These are phyloP conservation scores for Pseudogymnoascus destructans DNA, from an alignment of 2,329 filamentous ascomycete genomes.

Conservation along the genomic window DNA sequence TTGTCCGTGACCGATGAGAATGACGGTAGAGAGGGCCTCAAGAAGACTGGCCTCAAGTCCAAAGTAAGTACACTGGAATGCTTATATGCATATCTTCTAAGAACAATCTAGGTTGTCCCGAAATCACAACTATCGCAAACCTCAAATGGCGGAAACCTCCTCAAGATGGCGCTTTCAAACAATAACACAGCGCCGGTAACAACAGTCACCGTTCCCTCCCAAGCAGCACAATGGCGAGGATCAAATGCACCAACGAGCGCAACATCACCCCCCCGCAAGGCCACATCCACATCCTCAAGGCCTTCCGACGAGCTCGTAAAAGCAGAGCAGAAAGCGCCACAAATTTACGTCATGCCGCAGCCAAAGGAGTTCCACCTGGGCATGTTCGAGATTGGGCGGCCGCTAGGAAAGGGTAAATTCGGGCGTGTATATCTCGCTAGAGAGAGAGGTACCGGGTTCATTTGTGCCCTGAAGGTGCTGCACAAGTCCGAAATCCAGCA, in stretches of 20 bases:
- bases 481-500: slow-evolving; percentile 59
- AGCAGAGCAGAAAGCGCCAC: slow-evolving; percentile 37
- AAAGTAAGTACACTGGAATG: slow-evolving; percentile 47
- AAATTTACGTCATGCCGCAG: slow-evolving; percentile 44
- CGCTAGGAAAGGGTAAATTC: slow-evolving; percentile 62
- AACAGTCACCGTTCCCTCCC: slow-evolving; percentile 54
- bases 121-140: slow-evolving; percentile 35
- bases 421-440: slow-evolving; percentile 61
- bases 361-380: slow-evolving; percentile 58
- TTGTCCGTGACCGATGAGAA: slow-evolving; percentile 86
- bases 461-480: slow-evolving; percentile 61
- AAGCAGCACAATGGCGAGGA: slow-evolving; percentile 42
- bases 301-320: slow-evolving; percentile 37
- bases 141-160: slow-evolving; percentile 61
- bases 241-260: slow-evolving; percentile 32
- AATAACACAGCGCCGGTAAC: slow-evolving; percentile 54
- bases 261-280: slow-evolving; percentile 40
- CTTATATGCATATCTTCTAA: slow-evolving; percentile 16
- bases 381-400: slow-evolving; percentile 66
- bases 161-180: slow-evolving; percentile 74
- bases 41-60: slow-evolving; percentile 48
- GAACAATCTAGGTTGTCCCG: slow-evolving; percentile 33
- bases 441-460: slow-evolving; percentile 53
- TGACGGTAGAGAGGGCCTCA: slow-evolving; percentile 42
- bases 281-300: slow-evolving; percentile 31